phyloP scores from a whole-genome alignment of 2,329 filamentous ascomycete species.

The Ophiostoma sp. region DNA sequence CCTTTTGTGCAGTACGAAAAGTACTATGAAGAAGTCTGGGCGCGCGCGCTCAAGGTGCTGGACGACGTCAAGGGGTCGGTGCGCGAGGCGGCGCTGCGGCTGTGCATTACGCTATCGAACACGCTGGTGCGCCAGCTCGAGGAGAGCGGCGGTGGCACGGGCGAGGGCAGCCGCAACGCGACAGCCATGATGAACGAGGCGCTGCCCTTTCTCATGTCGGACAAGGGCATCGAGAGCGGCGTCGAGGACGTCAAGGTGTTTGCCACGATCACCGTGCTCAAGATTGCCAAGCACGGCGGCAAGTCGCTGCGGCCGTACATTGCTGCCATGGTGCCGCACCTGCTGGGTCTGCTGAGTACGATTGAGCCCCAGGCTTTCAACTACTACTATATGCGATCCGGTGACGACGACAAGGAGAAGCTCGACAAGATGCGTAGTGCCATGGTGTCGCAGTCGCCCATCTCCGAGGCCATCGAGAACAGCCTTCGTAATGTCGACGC shows the following conservation, averaged over 20 bases:
- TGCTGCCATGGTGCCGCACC: constrained; percentile 70
- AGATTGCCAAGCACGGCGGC: constrained; percentile 87
- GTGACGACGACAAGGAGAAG: constrained; percentile 79
- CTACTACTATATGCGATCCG: constrained; percentile 84
- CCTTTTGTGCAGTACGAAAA: constrained; percentile 71
- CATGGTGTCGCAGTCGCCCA: constrained; percentile 76
- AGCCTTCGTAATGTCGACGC: constrained; percentile 80
- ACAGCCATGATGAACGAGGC: constrained; percentile 78
- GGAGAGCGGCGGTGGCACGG: constrained; percentile 49
- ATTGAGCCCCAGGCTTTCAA: constrained; percentile 87
- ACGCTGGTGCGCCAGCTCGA: constrained; percentile 81
- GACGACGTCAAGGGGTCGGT: constrained; percentile 96
- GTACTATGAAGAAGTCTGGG: constrained; percentile 81
- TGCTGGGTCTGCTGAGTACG: constrained; percentile 76
- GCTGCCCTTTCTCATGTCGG: constrained; percentile 82
- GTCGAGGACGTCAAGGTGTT: constrained; percentile 84
- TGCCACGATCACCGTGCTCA: constrained; percentile 73
- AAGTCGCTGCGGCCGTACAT: constrained; percentile 73
- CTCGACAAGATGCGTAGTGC: constrained; percentile 82
- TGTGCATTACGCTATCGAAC: constrained; percentile 80
- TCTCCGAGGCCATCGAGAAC: constrained; percentile 87
- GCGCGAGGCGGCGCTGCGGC: constrained; percentile 67
- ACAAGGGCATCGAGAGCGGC: constrained; percentile 81
- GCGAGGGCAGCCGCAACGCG: constrained; percentile 37
- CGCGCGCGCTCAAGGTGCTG: constrained; percentile 77